Evolutionary conservation across 192 early-diverging fungal genomes (phyloP).

Genomic region (Chytriomyces sp.): DNA sequence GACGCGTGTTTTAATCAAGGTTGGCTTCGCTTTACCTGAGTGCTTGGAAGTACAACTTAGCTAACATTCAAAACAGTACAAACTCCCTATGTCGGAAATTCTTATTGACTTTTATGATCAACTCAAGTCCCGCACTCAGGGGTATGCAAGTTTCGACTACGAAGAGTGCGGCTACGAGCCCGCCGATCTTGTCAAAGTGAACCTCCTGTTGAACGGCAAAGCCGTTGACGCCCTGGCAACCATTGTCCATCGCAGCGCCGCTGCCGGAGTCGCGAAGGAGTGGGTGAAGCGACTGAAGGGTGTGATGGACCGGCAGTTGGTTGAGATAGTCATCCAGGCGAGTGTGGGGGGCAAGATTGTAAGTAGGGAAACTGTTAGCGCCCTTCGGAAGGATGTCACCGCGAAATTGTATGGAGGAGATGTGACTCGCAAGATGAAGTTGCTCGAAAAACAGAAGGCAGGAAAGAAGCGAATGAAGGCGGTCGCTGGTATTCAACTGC

Average conservation of each 20-base stretch:
- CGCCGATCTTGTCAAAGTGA: conserved; percentile 88
- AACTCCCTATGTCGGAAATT: conserved; percentile 88
- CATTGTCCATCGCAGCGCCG: conserved; percentile 77
- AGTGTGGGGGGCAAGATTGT: conserved; percentile 81
- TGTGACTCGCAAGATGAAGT: conserved; percentile 96
- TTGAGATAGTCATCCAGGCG: conserved; percentile 94
- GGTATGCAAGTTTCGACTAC: conserved; percentile 93
- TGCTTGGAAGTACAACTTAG: conserved; percentile 32
- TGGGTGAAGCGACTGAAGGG: conserved; percentile 82
- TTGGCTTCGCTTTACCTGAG: background rate
- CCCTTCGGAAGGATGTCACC: conserved; percentile 92
- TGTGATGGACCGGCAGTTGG: conserved; percentile 82
- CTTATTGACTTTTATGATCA: conserved; percentile 95
- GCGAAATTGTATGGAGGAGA: conserved; percentile 97
- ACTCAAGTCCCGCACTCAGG: conserved; percentile 87
- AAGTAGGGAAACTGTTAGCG: conserved; percentile 82
- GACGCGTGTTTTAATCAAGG: conserved; percentile 34
- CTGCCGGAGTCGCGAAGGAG: conserved; percentile 73
- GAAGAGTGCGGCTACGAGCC: conserved; percentile 86
- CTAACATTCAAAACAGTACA: conserved; percentile 68
- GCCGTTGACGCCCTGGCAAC: conserved; percentile 91
- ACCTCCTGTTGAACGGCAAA: conserved; percentile 86
- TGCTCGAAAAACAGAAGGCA: conserved; percentile 91
- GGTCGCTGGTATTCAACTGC: conserved; percentile 80
- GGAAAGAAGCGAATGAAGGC: conserved; percentile 95